A percentile compares a stretch with the other conserved stretches of the same genome.
These are phyloP conservation scores for Colletotrichum destructivum DNA, from an alignment of 2,329 filamentous ascomycete species.

Conservation along the genomic window DNA sequence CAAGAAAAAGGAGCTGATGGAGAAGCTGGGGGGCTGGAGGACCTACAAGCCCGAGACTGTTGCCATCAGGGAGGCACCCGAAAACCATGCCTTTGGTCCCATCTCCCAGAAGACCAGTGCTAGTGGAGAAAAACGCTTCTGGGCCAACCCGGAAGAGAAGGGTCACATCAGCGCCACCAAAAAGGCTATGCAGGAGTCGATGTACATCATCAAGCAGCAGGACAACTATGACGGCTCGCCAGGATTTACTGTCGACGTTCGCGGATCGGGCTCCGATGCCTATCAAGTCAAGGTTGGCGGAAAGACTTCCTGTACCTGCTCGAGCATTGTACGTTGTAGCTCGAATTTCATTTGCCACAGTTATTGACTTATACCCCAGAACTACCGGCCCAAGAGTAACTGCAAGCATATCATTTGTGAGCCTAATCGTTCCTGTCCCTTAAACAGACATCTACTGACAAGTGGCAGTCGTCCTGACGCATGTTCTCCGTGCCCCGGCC, in stretches of 20 bases:
- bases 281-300: conserved; percentile 28
- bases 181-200: conserved; percentile 25
- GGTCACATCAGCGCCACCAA: conserved; percentile 12
- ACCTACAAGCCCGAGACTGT: conserved; percentile 16
- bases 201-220: conserved; percentile 31
- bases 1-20: conserved; percentile 27
- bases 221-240: background rate
- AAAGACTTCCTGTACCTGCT: conserved; percentile 22
- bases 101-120: background rate
- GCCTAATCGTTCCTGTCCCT: background rate
- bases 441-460: background rate
- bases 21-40: conserved; percentile 28
- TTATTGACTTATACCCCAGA: conserved; percentile 8
- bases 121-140: conserved; percentile 12
- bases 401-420: conserved; percentile 43
- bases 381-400: conserved; percentile 20
- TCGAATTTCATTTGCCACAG: background rate
- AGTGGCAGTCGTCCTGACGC: conserved; percentile 31
- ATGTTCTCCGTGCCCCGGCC: conserved; percentile 32
- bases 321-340: conserved; percentile 18
- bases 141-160: conserved; percentile 4
- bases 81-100: conserved; percentile 14
- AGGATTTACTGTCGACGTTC: conserved; percentile 10
- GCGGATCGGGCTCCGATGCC: background rate
- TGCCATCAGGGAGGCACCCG: conserved; percentile 7